Base-by-base conservation (phyloP, 495 filamentous ascomycete species). In the Penicillium manginii region DNA sequence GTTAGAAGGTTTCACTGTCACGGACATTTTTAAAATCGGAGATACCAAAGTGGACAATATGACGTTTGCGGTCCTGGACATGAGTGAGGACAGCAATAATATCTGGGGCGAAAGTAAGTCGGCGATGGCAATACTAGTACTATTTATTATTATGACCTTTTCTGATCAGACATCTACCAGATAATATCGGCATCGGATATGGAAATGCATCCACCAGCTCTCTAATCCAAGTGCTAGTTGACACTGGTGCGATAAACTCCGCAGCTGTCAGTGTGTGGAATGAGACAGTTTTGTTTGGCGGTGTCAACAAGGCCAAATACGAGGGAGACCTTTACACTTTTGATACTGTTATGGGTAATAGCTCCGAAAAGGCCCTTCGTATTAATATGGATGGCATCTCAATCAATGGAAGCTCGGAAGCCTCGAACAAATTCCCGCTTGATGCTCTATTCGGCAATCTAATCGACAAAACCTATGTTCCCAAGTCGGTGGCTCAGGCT, bases 251-350 rank as follows among this genome's bases (percentile, higher is more conserved):
- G 46, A 63, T 58, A 32, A 63, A 63, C 14, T 58, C 60, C 26
- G 55, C 60, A 26, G 60, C 60, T 33, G 58, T 63, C 46, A 63
- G 60, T 47, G 39, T 63, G 18, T 63, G 48, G 51, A 15, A 26
- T 26, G 22, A 55, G 14, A 58, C 11, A 15, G 31, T 26, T 47
- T 53, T 61, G 26, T 63, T 63, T 21, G 55, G 60, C 31, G 60
- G 60, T 17, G 47, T 63, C 18, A 57, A 61, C 42, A 57, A 57
- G 33, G 49, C 59, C 32, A 53, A 35, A 22, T 61, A 61, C 33
- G 43, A 53, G 1, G 49, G 54, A 39, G n/a, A 54, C 26, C 42
- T 61, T 8, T 32, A 61, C 54, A 61, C 54, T 3, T 53, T 61
- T 23, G 33, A 12, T 11, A 37, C 10, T 37, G 33, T 11, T 10